Evolutionary conservation across 1,284 basidiomycete genomes (phyloP).

Genomic region (Laetiporus sulphureus): DNA sequence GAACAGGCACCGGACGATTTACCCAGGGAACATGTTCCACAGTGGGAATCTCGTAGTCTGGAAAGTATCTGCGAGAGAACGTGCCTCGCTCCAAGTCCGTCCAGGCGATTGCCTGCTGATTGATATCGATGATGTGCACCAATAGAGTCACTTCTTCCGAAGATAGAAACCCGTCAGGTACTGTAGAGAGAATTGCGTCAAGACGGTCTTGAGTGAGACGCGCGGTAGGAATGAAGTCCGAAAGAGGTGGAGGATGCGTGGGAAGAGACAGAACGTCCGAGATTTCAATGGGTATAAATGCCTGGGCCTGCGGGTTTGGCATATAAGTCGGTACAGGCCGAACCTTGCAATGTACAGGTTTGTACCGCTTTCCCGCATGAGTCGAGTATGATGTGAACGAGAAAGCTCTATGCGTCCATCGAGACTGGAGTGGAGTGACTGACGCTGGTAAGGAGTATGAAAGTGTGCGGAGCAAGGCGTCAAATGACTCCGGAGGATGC

Average conservation of each 20-base stretch:
- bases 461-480: neutral
- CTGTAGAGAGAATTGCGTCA: constrained; percentile 2
- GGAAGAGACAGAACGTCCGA: constrained; percentile 11
- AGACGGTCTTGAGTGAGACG: constrained; percentile 6
- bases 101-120: constrained; percentile 23
- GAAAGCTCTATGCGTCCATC: too few species aligned
- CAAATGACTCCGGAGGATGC: neutral
- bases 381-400: too few species aligned
- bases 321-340: constrained; percentile 26
- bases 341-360: constrained; percentile 26
- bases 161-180: constrained; percentile 11
- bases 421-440: too few species aligned
- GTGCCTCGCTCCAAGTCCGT: constrained; percentile 23
- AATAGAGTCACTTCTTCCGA: constrained; percentile 20
- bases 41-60: constrained; percentile 27
- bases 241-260: neutral
- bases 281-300: constrained; percentile 18
- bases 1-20: constrained; percentile 20
- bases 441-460: too few species aligned
- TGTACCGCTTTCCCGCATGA: constrained; percentile 17
- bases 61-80: constrained; percentile 26
- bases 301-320: constrained; percentile 19
- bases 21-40: constrained; percentile 25
- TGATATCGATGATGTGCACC: constrained; percentile 13
- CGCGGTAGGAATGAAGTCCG: neutral